Evolutionary conservation across 495 filamentous ascomycete species (phyloP).

Genomic region (Aspergillus carlsbadensis): DNA sequence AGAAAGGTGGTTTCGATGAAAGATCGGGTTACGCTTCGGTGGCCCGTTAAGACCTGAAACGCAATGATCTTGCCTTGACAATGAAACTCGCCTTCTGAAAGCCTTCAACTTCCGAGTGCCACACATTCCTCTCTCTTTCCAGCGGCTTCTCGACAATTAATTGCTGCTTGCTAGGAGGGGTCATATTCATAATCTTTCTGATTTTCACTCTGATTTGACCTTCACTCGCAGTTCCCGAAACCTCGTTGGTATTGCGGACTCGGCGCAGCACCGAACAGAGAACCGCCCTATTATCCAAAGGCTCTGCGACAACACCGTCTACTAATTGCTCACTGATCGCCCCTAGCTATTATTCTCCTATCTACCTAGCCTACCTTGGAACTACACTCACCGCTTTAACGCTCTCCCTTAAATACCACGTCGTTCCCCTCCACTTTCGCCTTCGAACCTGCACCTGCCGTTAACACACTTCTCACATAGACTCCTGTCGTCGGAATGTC

Average conservation of each 20-base stretch:
- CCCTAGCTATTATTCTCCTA: background rate
- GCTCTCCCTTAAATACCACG: background rate
- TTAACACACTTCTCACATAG: background rate
- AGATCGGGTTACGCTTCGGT: background rate
- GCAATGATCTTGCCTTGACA: conserved; percentile 13
- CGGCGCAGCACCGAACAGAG: conserved; percentile 13
- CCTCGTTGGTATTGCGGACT: conserved; percentile 20
- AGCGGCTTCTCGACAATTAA: conserved; percentile 1
- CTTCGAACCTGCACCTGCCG: background rate
- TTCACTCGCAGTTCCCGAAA: background rate
- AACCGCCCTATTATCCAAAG: background rate
- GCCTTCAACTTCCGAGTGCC: background rate
- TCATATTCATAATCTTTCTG: background rate
- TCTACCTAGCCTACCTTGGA: background rate
- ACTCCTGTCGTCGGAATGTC: conserved; percentile 40
- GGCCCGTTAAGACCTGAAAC: conserved; percentile 13
- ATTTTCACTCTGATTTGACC: conserved; percentile 1
- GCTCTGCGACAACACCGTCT: background rate
- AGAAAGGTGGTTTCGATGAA: background rate
- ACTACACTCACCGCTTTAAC: background rate
- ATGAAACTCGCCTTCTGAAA: conserved; percentile 10
- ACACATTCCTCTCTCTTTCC: conserved; percentile 4
- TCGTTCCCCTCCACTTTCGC: background rate
- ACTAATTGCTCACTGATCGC: background rate
- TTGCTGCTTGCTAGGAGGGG: background rate